Conservation (phyloP, 352 stramenopile species). For the Lagenidium giganteum region DNA sequence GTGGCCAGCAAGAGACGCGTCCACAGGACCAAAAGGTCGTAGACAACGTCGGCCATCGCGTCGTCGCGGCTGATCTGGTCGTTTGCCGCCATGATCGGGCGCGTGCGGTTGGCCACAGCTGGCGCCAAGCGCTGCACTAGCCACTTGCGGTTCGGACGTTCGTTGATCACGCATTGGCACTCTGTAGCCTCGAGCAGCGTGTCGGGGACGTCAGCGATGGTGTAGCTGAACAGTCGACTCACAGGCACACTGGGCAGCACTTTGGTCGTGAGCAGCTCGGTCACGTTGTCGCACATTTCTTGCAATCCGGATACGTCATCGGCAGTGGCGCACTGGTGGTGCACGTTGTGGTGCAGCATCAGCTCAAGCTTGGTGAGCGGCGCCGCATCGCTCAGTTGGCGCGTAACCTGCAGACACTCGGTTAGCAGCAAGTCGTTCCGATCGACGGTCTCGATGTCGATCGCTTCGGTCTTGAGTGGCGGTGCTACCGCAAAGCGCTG, state of each 20-base stretch:
- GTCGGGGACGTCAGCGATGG: not conserved
- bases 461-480: constrained; percentile 1
- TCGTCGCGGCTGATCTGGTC: not conserved
- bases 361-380: constrained; percentile 32
- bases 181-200: too few relatives aligned
- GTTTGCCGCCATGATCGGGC: not conserved
- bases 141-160: too few relatives aligned
- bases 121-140: constrained; percentile 1
- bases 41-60: constrained; percentile 21
- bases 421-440: constrained; percentile 4
- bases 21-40: constrained; percentile 38
- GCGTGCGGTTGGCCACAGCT: not conserved
- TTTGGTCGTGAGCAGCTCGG: constrained; percentile 2
- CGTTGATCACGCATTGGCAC: too few relatives aligned
- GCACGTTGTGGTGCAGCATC: constrained; percentile 50
- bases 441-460: too few relatives aligned
- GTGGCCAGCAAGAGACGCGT: constrained; percentile 37
- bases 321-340: constrained; percentile 39
- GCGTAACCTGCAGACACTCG: too few relatives aligned
- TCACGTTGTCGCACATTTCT: constrained; percentile 8
- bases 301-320: constrained; percentile 21
- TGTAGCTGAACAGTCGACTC: not conserved
- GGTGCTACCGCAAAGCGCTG: constrained; percentile 4
- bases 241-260: not conserved
- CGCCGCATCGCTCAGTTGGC: too few relatives aligned